phyloP scores from a whole-genome alignment of 1,284 basidiomycete genomes.

The Ceratobasidium sp. region DNA sequence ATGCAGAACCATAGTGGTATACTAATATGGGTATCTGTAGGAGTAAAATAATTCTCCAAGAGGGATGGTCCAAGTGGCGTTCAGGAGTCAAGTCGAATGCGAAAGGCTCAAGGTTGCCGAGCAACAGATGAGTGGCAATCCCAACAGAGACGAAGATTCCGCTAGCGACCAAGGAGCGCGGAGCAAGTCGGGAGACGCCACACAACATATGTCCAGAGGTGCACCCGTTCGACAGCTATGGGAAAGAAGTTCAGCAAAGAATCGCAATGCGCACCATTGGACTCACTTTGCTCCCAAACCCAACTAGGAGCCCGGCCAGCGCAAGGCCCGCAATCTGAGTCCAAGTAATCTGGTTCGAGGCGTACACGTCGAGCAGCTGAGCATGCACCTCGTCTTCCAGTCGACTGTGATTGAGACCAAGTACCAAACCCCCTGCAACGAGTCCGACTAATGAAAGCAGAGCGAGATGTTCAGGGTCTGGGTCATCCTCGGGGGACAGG shows the following conservation, averaged over 20 bases:
- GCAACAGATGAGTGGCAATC: not conserved
- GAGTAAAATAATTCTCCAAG: not conserved
- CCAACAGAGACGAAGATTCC: conserved; percentile 12
- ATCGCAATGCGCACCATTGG: not conserved
- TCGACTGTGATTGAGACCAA: not conserved
- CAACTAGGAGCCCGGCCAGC: conserved; percentile 5
- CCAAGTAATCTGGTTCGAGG: not conserved
- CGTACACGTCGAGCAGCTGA: conserved; percentile 23
- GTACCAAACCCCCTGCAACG: not conserved
- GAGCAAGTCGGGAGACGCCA: conserved; percentile 23
- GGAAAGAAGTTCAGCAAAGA: not conserved
- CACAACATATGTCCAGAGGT: conserved; percentile 39
- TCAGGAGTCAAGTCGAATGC: not conserved
- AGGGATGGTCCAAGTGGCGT: not conserved
- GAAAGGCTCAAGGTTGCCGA: not conserved
- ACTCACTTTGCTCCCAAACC: conserved; percentile 31
- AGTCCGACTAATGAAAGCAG: conserved; percentile 19
- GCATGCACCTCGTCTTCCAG: not conserved
- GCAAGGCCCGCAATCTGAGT: not conserved
- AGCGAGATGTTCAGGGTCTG: conserved; percentile 31
- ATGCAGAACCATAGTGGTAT: not conserved
- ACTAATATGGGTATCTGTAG: conserved; percentile 6
- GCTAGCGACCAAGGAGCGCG: conserved; percentile 21
- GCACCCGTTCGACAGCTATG: conserved; percentile 32
- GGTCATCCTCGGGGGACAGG: not conserved